These are phyloP conservation scores for Pisolithus tinctorius DNA, from an alignment of 768 basidiomycete genomes.

Conservation along the genomic window DNA sequence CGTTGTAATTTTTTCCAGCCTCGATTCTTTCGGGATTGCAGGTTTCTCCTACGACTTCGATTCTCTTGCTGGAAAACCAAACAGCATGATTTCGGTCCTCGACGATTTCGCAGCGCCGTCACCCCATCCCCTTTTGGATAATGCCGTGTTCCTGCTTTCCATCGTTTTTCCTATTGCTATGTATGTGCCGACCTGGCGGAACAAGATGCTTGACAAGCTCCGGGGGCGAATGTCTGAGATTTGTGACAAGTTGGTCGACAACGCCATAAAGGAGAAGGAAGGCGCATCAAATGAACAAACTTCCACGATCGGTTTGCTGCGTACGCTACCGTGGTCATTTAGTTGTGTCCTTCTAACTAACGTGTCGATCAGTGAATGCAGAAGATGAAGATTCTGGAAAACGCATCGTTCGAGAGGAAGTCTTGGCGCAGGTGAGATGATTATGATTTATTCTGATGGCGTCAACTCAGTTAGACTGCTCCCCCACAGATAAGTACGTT, in stretches of 20 bases:
- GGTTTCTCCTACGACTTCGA: constrained; percentile 42
- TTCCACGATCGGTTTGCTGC: too few relatives aligned
- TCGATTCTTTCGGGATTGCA: constrained; percentile 40
- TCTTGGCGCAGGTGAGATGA: constrained; percentile 17
- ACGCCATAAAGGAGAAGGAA: constrained; percentile 9
- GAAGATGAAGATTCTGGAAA: constrained; percentile 20
- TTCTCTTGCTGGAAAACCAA: constrained; percentile 30
- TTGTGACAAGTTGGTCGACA: too few relatives aligned
- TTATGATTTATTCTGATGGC: too few relatives aligned
- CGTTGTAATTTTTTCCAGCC: constrained; percentile 14
- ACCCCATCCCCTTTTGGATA: constrained; percentile 1
- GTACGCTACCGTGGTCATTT: too few relatives aligned
- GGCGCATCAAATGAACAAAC: not conserved
- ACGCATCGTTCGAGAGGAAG: constrained; percentile 20
- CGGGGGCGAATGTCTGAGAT: too few relatives aligned
- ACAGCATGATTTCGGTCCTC: constrained; percentile 12
- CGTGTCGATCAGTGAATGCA: constrained; percentile 27
- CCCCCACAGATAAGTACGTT: constrained; percentile 11
- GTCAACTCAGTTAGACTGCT: not conserved
- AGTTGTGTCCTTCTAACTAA: not conserved
- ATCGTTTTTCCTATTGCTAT: constrained; percentile 17
- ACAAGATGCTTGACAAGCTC: too few relatives aligned
- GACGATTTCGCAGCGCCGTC: constrained; percentile 16
- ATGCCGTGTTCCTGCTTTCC: constrained; percentile 26
- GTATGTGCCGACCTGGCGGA: not conserved